These are phyloP conservation scores for Vitis hybrid DNA, from an alignment of 177 flowering plant genomes.

Conservation along the genomic window DNA sequence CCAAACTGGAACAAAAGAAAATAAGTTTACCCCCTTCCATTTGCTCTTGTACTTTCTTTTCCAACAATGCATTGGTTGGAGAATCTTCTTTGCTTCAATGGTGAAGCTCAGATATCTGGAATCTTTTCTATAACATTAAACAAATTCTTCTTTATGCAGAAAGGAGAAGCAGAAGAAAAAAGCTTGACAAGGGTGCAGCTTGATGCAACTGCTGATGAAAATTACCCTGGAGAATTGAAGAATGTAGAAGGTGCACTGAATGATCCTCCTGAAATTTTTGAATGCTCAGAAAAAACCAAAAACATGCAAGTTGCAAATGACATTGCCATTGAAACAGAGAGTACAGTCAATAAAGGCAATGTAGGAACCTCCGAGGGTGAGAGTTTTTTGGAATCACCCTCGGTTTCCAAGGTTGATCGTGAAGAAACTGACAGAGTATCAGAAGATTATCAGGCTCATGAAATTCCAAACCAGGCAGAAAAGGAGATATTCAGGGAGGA, in stretches of 20 bases:
- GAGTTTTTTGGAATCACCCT: conserved; percentile 33
- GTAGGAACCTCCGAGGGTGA: conserved; percentile 29
- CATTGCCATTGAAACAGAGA: conserved; percentile 9
- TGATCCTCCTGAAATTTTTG: conserved; percentile 15
- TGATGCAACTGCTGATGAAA: conserved; percentile 6
- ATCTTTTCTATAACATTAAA: background rate
- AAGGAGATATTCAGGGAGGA: conserved; percentile 9
- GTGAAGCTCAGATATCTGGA: background rate
- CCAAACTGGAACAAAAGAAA: background rate
- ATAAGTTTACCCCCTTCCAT: background rate
- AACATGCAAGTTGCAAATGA: conserved; percentile 13
- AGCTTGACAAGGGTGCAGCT: conserved; percentile 8
- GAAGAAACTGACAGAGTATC: conserved; percentile 20
- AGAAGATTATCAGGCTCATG: conserved; percentile 16
- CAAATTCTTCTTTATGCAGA: conserved; percentile 22
- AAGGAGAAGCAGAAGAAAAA: conserved; percentile 21
- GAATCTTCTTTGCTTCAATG: background rate
- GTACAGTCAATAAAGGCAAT: conserved; percentile 14
- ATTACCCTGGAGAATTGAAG: conserved; percentile 13
- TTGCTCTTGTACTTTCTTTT: background rate
- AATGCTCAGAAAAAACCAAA: conserved; percentile 12
- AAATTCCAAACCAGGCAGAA: conserved; percentile 1
- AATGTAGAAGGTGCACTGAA: conserved; percentile 11
- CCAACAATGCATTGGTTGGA: background rate
- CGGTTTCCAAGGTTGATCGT: conserved; percentile 17